phyloP scores from a whole-genome alignment of 257 asterid genomes.

The Mentha longifolia region DNA sequence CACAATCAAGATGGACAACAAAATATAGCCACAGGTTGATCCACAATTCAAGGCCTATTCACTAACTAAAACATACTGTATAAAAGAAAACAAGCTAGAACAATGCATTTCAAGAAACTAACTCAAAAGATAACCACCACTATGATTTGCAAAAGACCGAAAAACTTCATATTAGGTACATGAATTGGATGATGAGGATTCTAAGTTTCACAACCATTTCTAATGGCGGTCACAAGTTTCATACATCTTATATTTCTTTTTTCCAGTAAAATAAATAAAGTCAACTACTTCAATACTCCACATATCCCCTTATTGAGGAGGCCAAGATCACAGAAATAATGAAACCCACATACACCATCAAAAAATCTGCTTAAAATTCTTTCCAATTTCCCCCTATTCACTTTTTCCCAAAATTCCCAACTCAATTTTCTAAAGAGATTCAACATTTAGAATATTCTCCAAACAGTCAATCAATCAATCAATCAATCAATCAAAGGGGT shows the following conservation, averaged over 20 bases:
- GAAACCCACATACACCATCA: constrained; percentile 1
- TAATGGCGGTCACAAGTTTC: neutral
- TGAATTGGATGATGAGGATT: neutral
- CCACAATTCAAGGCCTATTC: neutral
- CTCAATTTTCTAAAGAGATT: constrained; percentile 3
- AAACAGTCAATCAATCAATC: neutral
- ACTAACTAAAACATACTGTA: neutral
- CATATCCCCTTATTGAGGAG: neutral
- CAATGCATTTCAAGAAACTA: neutral
- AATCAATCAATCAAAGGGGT: neutral
- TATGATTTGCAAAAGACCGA: neutral
- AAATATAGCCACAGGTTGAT: neutral
- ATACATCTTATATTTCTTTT: neutral
- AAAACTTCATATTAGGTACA: neutral
- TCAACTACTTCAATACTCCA: neutral
- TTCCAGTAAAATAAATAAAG: neutral
- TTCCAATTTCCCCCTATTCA: constrained; percentile 19
- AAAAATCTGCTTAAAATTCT: neutral
- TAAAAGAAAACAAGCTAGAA: neutral
- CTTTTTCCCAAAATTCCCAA: constrained; percentile 3
- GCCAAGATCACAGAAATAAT: neutral
- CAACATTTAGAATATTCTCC: neutral
- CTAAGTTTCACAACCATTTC: neutral
- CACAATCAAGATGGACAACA: constrained; percentile 10
- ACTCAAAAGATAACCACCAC: neutral